Evolutionary conservation across 1,284 basidiomycete species (phyloP).

Genomic region (Mycena citricolor): DNA sequence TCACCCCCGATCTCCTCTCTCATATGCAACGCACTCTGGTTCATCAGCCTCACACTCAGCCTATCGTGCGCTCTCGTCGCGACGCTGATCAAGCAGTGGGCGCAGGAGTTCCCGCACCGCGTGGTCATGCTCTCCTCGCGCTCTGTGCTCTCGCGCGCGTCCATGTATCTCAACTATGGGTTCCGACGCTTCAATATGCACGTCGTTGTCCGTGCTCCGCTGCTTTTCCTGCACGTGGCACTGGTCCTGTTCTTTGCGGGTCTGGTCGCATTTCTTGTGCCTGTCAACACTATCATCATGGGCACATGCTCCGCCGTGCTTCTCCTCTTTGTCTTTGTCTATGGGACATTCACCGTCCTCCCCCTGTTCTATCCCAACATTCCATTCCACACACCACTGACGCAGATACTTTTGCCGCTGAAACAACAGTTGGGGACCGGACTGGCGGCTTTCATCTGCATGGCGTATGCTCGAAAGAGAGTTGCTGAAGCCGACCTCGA

Average conservation of each 20-base stretch:
- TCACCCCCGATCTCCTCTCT: no score
- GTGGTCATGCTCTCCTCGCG: no score
- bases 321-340: conserved; percentile 29
- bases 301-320: conserved; percentile 30
- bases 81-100: conserved; percentile 13
- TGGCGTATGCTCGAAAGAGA: no score
- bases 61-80: conserved; percentile 4
- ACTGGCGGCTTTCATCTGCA: no score
- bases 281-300: conserved; percentile 32
- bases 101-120: no score
- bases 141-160: neutral
- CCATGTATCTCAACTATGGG: neutral
- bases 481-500: no score
- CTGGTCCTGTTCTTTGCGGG: conserved; percentile 40
- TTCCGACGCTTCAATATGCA: neutral
- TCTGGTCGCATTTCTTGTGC: conserved; percentile 35
- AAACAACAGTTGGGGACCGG: no score
- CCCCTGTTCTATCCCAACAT: conserved; percentile 33
- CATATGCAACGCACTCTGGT: conserved; percentile 13
- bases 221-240: conserved; percentile 37
- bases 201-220: conserved; percentile 10
- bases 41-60: conserved; percentile 10
- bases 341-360: conserved; percentile 32
- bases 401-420: no score
- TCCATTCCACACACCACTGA: conserved; percentile 36